phyloP scores from a whole-genome alignment of 1,139 yeast species.

The Yamadazyma spencermartinsiae region DNA sequence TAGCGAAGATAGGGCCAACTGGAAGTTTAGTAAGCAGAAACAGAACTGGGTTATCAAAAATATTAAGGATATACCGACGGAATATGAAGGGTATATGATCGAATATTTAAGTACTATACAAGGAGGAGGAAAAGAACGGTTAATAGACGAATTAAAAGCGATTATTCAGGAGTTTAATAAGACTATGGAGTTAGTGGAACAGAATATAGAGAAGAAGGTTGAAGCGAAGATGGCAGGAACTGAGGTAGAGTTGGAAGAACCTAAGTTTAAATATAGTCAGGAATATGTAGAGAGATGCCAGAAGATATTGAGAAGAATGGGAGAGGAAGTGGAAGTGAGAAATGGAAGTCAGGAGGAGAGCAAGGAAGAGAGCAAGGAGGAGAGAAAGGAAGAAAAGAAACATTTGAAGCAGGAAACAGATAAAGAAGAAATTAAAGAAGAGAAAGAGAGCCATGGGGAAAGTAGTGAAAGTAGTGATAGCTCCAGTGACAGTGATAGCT shows the following conservation, averaged over 20 bases:
- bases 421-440: conserved; percentile 9
- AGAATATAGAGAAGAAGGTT: conserved; percentile 37
- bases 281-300: conserved; percentile 50
- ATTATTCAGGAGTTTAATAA: conserved; percentile 60
- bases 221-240: conserved; percentile 32
- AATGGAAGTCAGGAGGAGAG: conserved; percentile 10
- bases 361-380: conserved; percentile 1
- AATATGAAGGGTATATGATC: conserved; percentile 56
- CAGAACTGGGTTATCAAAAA: conserved; percentile 90
- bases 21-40: conserved; percentile 95
- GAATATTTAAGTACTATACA: conserved; percentile 67
- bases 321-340: conserved; percentile 27
- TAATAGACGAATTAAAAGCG: conserved; percentile 51
- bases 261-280: conserved; percentile 22
- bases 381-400: conserved; percentile 19
- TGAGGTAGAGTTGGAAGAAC: conserved; percentile 19
- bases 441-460: conserved; percentile 6
- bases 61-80: conserved; percentile 53
- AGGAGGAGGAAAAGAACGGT: conserved; percentile 68
- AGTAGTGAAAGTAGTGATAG: conserved; percentile 7
- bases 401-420: conserved; percentile 9
- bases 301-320: conserved; percentile 32
- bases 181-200: conserved; percentile 42
- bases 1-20: conserved; percentile 55
- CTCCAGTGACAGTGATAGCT: conserved; percentile 5